Evolutionary conservation across 2,329 filamentous ascomycete species (phyloP), one percentile per base, ranked within the genome.

Genomic region (Aureobasidium sp.): DNA sequence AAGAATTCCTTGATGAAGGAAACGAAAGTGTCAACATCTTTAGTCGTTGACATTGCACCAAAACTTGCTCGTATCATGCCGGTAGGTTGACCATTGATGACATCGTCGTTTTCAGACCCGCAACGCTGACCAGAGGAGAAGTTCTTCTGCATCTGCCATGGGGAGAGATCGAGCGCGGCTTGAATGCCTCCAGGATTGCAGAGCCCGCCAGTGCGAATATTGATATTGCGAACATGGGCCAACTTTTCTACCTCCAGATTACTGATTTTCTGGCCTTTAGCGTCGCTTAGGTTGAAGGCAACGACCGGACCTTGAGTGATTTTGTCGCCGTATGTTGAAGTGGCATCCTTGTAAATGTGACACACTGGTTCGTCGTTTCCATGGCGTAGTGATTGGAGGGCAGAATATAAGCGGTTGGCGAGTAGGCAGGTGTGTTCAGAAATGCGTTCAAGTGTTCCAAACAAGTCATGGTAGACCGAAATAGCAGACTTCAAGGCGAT

Each of bases 181-280:
- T 92, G 88, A 61, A 96, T 84, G 1, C 92, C 92, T 9, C 92
- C 94, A 1, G 94, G 93, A 69, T 96, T 97, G 75, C 94, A 99
- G 1, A 97, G 79, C 0, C 91, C 89, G 6, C 94, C 94, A 0
- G 91, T 96, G 41, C 94, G 84, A 26, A 97, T 77, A 69, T 97
- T 90, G 50, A 97, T 88, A 53, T 85, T 84, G 67, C 88, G 90
- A 24, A 96, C 78, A 3, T 83, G 82, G 7, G 92, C 89, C 26
- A 97, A 79, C 73, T 94, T 96, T 72, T 97, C 92, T 20, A 97
- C 86, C 71, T 97, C 93, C 15, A 84, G 81, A 65, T 92, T 87
- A 67, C 89, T 90, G 60, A 94, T 73, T 89, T 90, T 97, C 34
- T 83, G 82, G 0, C 89, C 89, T 9, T 78, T 72, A 24, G 82